These are phyloP conservation scores for Cladosporium sp. DNA, from an alignment of 2,329 filamentous ascomycete species.

Conservation along the genomic window DNA sequence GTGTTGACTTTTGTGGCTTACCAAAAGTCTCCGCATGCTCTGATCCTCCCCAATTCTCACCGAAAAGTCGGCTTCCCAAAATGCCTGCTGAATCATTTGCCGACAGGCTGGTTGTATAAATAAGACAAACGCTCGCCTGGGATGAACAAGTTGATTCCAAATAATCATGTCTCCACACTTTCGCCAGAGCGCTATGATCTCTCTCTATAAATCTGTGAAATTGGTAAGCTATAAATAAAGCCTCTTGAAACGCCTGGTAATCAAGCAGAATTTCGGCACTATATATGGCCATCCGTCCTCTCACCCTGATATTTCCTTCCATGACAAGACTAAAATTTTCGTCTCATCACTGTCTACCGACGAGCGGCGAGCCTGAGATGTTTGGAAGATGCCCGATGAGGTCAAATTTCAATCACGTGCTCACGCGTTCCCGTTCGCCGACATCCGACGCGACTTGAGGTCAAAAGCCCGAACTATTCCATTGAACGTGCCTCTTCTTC, in stretches of 20 bases:
- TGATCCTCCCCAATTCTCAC: neutral
- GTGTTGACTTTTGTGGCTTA: neutral
- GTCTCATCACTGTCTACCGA: no score
- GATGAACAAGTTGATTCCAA: neutral
- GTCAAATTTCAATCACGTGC: neutral
- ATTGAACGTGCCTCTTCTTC: no score
- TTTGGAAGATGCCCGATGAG: no score
- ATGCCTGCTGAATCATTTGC: neutral
- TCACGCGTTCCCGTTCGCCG: neutral
- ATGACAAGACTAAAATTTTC: neutral
- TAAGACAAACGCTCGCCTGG: neutral
- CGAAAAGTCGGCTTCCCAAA: neutral
- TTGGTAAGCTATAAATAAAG: neutral
- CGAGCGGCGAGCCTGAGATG: no score
- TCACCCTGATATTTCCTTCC: neutral
- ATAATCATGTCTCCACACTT: neutral
- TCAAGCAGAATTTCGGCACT: neutral
- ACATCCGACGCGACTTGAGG: no score
- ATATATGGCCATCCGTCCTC: neutral
- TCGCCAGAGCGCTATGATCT: neutral
- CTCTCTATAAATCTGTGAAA: neutral
- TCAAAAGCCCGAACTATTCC: no score
- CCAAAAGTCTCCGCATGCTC: neutral
- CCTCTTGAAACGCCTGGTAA: neutral
- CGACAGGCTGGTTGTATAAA: neutral